Percentiles rank a stretch among this genome's conserved stretches.
These are phyloP conservation scores for Botrytis fragariae DNA, from an alignment of 2,329 filamentous ascomycete species.

Conservation along the genomic window DNA sequence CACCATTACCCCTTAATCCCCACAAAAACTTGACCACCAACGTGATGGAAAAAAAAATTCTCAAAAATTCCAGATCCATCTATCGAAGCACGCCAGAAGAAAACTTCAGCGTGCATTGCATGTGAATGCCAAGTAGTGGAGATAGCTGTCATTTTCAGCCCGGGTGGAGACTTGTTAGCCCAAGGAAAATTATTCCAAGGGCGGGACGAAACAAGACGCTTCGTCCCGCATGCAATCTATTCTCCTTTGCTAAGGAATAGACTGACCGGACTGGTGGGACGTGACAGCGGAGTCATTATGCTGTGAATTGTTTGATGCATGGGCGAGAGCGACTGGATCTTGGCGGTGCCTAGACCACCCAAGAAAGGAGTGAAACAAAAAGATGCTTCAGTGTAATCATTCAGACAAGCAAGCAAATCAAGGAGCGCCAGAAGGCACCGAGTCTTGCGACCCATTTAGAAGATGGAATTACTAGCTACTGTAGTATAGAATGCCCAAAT, in stretches of 20 bases:
- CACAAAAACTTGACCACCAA: background rate
- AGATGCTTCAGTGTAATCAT: background rate
- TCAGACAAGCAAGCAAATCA: background rate
- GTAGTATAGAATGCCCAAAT: background rate
- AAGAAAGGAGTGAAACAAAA: background rate
- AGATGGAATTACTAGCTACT: conserved; percentile 15
- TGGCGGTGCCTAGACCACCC: background rate
- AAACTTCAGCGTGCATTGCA: conserved; percentile 11
- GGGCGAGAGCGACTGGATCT: background rate
- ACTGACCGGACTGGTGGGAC: background rate
- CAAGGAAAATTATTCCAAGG: background rate
- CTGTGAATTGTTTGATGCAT: background rate
- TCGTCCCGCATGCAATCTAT: background rate
- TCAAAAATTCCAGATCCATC: background rate
- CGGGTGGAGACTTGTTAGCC: conserved; percentile 4
- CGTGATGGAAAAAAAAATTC: background rate
- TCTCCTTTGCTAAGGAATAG: background rate
- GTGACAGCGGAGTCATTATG: conserved; percentile 1
- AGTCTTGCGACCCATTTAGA: conserved; percentile 17
- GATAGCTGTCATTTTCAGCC: background rate
- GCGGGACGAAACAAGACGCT: background rate
- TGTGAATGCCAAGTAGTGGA: background rate
- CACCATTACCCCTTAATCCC: background rate
- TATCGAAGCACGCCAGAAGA: background rate
- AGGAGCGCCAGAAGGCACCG: conserved; percentile 9